Base-by-base conservation (phyloP, 129 eudicot species). In the Pseudognaphalium luteoalbum region DNA sequence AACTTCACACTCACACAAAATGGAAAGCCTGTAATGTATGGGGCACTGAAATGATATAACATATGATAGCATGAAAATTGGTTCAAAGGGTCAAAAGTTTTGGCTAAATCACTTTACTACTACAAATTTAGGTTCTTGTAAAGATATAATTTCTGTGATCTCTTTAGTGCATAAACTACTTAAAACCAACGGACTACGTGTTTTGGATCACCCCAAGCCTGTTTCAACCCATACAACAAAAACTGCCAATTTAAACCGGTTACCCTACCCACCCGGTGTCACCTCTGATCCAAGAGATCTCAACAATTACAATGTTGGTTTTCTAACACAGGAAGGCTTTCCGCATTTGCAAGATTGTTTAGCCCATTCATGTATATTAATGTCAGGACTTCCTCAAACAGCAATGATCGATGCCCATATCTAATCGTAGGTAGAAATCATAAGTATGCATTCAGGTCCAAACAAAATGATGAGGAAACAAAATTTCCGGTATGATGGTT, bases 401-500 rank as follows among this genome's bases (percentile, higher is more conserved):
- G 28, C 28, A 25, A 25, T 25, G 28, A 25, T 25, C 28, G 28
- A 64, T 32, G 41, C 32, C 44, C 7, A 29, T 22, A 20, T 6
- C 47, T n/a, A 57, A 57, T 19, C 9, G 4, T 7, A 20, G 1
- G 7, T 7, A 29, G 2, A 44, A 41, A 74, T 61, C 15, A 29
- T 19, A 22, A 2, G 10, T 73, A 32, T 3, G 11, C 44, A 62
- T 62, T 42, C 41, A 50, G 50, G 41, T 44, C 33, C 22, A 64
- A 62, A 75, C 35, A 64, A 47, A 29, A 29, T 42, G 41, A 75
- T 17, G 19, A 75, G 19, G 32, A 76, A 76, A 66, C 80, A 76
- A 76, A 66, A 76, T 52, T 32, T 66, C 66, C 6, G 56, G 56
- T 29, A 51, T 20, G 34, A 17, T 2, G 28, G 66, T 64, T 76